Percentiles rank a stretch among this genome's conserved stretches.
These are phyloP conservation scores for Boletus barrowsii DNA, from an alignment of 768 basidiomycete species.

Conservation along the genomic window DNA sequence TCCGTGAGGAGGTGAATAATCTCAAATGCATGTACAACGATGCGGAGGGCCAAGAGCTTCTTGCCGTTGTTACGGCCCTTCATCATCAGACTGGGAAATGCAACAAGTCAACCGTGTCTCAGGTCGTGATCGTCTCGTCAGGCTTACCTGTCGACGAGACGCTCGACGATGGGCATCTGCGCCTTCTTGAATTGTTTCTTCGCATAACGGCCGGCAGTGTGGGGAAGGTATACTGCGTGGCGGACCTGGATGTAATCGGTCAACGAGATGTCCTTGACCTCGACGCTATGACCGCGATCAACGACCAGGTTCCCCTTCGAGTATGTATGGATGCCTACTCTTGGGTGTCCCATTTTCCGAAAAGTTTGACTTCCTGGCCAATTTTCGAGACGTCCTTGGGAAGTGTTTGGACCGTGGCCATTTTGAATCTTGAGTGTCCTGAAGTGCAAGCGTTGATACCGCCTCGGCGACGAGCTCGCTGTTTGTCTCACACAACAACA, in stretches of 20 bases:
- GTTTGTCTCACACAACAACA: slow-evolving; percentile 12
- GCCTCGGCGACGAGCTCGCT: slow-evolving; percentile 24
- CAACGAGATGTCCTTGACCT: slow-evolving; percentile 98
- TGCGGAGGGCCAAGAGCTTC: slow-evolving; percentile 98
- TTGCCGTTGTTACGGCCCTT: slow-evolving; percentile 99
- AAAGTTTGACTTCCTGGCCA: slow-evolving; percentile 89
- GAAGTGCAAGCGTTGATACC: slow-evolving; percentile 14
- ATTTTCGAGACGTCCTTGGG: slow-evolving; percentile 80
- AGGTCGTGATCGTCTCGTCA: not conserved
- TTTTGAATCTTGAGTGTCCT: slow-evolving; percentile 43
- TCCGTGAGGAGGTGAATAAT: slow-evolving; percentile 99
- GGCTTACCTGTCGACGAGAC: slow-evolving; percentile 90
- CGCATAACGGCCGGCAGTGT: slow-evolving; percentile 98
- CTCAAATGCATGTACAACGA: slow-evolving; percentile 99
- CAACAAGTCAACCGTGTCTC: not conserved
- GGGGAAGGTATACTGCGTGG: slow-evolving; percentile 94
- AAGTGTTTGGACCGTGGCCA: slow-evolving; percentile 68
- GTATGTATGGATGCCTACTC: slow-evolving; percentile 58
- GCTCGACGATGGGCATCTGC: slow-evolving; percentile 99
- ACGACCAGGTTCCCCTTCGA: not conserved
- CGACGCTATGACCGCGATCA: slow-evolving; percentile 59
- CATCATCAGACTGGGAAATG: slow-evolving; percentile 86
- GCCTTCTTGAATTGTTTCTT: slow-evolving; percentile 99
- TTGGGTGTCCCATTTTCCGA: slow-evolving; percentile 98
- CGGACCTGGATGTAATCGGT: slow-evolving; percentile 99